Evolutionary conservation across 768 basidiomycete genomes (phyloP).

Genomic region (Erythrobasidium yunnanense): DNA sequence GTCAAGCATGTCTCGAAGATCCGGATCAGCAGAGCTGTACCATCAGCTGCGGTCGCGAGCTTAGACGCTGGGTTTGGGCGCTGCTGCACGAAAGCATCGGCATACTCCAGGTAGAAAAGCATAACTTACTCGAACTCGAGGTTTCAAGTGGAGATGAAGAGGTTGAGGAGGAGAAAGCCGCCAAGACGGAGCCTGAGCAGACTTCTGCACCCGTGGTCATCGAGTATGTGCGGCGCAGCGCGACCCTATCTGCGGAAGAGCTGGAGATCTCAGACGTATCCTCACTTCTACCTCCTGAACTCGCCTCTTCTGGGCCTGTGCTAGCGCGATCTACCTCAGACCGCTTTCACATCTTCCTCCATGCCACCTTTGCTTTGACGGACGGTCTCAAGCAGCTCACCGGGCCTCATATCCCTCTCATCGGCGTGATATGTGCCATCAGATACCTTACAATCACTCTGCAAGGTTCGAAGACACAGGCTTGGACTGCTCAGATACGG

Average conservation of each 20-base stretch:
- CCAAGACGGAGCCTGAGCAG: not conserved
- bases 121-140: not conserved
- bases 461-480: not conserved
- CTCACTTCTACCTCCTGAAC: not conserved
- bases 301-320: not conserved
- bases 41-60: not conserved
- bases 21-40: conserved; percentile 2
- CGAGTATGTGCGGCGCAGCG: conserved; percentile 7
- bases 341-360: conserved; percentile 5
- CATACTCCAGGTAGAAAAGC: not conserved
- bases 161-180: not conserved
- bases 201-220: not conserved
- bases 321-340: not conserved
- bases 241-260: not conserved
- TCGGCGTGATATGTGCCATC: not conserved
- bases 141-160: not conserved
- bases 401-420: not conserved
- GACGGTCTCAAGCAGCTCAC: not conserved
- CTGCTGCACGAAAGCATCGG: conserved; percentile 3
- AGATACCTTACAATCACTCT: not conserved
- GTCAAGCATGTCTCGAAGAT: conserved; percentile 1
- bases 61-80: conserved; percentile 9
- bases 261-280: not conserved
- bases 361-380: conserved; percentile 8
- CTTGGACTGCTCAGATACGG: not conserved